Evolutionary conservation across 495 filamentous ascomycete genomes (phyloP).

Genomic region (Hypoxylon crocopeplum): DNA sequence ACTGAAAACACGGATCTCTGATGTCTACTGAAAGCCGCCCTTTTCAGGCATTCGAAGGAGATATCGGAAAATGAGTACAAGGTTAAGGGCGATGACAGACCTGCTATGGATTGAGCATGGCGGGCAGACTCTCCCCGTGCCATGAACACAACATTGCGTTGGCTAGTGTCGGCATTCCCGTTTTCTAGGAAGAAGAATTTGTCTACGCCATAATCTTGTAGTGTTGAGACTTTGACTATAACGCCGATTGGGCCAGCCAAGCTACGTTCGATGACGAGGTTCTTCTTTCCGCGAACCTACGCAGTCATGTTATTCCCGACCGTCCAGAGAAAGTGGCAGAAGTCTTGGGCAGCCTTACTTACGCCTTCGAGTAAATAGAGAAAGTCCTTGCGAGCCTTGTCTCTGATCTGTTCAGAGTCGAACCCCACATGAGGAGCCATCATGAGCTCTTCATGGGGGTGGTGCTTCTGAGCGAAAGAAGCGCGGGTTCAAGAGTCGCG

Average conservation of each 20-base stretch:
- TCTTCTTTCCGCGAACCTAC: conserved; percentile 97
- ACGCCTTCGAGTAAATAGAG: conserved; percentile 88
- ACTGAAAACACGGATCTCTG: conserved; percentile 25
- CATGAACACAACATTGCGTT: conserved; percentile 94
- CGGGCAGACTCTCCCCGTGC: conserved; percentile 85
- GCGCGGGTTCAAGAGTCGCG: background rate
- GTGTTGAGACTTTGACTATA: conserved; percentile 87
- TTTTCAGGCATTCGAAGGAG: conserved; percentile 21
- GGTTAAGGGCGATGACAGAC: conserved; percentile 63
- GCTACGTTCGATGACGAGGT: conserved; percentile 89
- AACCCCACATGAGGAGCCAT: conserved; percentile 76
- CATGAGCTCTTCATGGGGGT: conserved; percentile 56
- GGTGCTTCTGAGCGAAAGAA: conserved; percentile 19
- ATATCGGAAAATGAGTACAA: conserved; percentile 5
- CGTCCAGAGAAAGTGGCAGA: conserved; percentile 13
- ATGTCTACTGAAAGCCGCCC: conserved; percentile 35
- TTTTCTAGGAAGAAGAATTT: conserved; percentile 96
- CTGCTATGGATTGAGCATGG: conserved; percentile 82
- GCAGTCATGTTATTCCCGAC: conserved; percentile 42
- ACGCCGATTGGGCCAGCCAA: conserved; percentile 88
- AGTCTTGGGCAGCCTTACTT: conserved; percentile 61
- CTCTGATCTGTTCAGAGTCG: conserved; percentile 79
- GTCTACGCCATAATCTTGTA: conserved; percentile 91
- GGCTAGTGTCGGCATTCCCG: conserved; percentile 86
- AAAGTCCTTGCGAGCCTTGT: conserved; percentile 84